These are phyloP conservation scores for Umbelopsis sp. DNA, from an alignment of 192 early-diverging fungal species.

Conservation along the genomic window DNA sequence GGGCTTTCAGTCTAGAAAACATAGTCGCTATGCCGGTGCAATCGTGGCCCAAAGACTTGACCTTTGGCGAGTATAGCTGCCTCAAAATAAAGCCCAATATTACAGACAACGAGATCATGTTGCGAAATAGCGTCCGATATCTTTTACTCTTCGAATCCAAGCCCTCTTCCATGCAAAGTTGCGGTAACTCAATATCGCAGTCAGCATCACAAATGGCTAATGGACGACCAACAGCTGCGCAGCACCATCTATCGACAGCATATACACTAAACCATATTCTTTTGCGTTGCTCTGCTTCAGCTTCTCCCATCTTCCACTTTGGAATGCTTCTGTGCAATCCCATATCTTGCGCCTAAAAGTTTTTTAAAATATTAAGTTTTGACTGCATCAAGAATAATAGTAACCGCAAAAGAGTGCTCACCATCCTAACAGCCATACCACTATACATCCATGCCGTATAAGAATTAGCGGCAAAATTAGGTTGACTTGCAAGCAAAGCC, in stretches of 20 bases:
- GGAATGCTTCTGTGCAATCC: constrained; percentile 71
- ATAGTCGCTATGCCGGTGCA: constrained; percentile 21
- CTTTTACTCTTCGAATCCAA: background rate
- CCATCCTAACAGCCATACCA: constrained; percentile 67
- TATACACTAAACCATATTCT: constrained; percentile 76
- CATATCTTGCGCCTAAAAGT: constrained; percentile 65
- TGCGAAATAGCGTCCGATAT: constrained; percentile 31
- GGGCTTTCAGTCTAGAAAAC: constrained; percentile 29
- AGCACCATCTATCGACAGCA: constrained; percentile 65
- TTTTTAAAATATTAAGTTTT: background rate
- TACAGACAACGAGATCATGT: constrained; percentile 36
- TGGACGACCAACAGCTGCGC: constrained; percentile 43
- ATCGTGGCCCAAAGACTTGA: constrained; percentile 27
- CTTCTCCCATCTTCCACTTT: constrained; percentile 42
- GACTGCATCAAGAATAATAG: background rate
- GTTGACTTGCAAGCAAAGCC: constrained; percentile 63
- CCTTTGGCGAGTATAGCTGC: constrained; percentile 40
- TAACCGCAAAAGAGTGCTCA: background rate
- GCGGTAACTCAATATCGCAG: constrained; percentile 40
- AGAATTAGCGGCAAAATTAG: constrained; percentile 18
- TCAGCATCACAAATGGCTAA: constrained; percentile 49
- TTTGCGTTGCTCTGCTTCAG: constrained; percentile 61
- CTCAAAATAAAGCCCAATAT: constrained; percentile 39
- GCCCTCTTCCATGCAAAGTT: background rate
- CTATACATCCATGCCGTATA: constrained; percentile 35